These are phyloP conservation scores for Zygosaccharomyces siamensis DNA, from an alignment of 805 yeast species.

Conservation along the genomic window DNA sequence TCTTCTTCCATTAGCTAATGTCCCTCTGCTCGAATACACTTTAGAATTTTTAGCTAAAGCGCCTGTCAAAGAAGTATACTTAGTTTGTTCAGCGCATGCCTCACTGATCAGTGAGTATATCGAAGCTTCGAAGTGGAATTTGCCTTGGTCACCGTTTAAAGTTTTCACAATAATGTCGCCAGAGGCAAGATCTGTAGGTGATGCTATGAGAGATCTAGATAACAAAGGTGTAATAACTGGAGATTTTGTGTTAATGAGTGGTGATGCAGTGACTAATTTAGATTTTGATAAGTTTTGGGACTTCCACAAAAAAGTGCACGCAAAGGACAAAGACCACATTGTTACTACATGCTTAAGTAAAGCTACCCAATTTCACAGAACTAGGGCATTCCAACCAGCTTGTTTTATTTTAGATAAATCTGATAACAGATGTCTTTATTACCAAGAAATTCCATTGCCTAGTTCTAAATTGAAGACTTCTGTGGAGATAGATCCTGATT, in stretches of 20 bases:
- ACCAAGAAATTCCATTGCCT: constrained; percentile 65
- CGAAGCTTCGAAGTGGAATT: constrained; percentile 64
- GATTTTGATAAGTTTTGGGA: constrained; percentile 70
- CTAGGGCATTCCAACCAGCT: constrained; percentile 82
- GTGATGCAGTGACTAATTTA: constrained; percentile 92
- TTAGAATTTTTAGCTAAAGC: constrained; percentile 89
- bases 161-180: constrained; percentile 75
- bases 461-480: constrained; percentile 44
- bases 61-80: constrained; percentile 81
- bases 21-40: constrained; percentile 91
- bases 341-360: constrained; percentile 89
- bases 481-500: constrained; percentile 74
- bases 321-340: constrained; percentile 81
- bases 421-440: constrained; percentile 74
- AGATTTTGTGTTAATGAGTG: constrained; percentile 84
- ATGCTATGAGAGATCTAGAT: constrained; percentile 94
- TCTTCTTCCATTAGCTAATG: constrained; percentile 84
- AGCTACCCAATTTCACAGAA: constrained; percentile 78
- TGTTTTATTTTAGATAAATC: constrained; percentile 73
- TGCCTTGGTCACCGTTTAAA: constrained; percentile 71
- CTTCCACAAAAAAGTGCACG: constrained; percentile 66
- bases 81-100: constrained; percentile 88
- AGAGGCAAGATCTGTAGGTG: constrained; percentile 91
- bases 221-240: constrained; percentile 83
- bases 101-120: constrained; percentile 82